Conservation (phyloP, 768 basidiomycete genomes). For the Hericium coralloides region DNA sequence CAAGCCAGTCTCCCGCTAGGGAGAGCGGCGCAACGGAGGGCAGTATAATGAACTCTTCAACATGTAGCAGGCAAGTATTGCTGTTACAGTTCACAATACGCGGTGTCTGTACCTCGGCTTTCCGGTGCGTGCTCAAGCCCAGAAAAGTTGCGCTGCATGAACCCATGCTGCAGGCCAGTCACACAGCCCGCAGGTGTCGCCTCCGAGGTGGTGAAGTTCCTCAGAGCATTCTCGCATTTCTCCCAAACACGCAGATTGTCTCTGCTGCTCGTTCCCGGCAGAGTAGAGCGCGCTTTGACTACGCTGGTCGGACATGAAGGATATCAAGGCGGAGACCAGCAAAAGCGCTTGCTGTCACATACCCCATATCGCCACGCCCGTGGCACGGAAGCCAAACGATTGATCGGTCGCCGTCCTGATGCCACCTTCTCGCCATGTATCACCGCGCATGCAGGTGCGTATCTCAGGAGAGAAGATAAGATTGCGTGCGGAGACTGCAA, state of each 20-base stretch:
- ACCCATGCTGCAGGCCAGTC: not conserved
- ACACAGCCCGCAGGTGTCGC: not conserved
- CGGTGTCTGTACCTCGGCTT: not conserved
- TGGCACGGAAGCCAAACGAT: too few species aligned
- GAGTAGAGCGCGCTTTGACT: not conserved
- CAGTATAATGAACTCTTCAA: not conserved
- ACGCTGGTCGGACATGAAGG: too few species aligned
- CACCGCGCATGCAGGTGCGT: too few species aligned
- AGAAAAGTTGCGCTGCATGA: not conserved
- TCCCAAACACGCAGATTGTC: not conserved
- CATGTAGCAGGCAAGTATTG: not conserved
- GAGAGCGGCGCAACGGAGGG: conserved; percentile 2
- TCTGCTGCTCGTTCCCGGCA: too few species aligned
- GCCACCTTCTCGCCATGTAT: too few species aligned
- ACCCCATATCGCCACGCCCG: too few species aligned
- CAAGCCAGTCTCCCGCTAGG: conserved; percentile 9
- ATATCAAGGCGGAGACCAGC: too few species aligned
- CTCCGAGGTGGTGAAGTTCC: not conserved
- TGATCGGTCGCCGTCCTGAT: too few species aligned
- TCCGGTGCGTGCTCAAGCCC: not conserved
- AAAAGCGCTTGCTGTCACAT: too few species aligned
- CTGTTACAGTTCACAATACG: not conserved
- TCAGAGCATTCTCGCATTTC: not conserved
- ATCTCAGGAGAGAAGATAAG: too few species aligned
- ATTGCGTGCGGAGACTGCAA: too few species aligned